Conservation (phyloP, 441 rosid genomes). For the Metrosideros polymorpha region DNA sequence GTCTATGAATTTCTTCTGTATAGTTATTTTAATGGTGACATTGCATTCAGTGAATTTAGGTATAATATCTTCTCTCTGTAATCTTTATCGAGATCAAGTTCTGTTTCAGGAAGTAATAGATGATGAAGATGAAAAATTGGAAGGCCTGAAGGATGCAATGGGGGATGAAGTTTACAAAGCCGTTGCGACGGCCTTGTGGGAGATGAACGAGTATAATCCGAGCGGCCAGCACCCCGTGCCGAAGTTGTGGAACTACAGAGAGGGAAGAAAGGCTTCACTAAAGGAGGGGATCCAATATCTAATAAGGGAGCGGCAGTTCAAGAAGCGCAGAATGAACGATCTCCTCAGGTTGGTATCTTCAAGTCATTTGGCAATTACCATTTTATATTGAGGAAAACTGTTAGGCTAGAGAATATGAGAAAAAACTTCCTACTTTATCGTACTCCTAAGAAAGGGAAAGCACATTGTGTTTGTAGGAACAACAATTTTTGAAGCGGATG, state of each 20-base stretch:
- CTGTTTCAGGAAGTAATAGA: neutral
- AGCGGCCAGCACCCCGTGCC: neutral
- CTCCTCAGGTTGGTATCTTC: neutral
- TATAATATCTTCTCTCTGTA: neutral
- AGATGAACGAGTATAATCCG: neutral
- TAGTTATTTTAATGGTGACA: neutral
- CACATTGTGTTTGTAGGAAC: neutral
- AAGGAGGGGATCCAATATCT: neutral
- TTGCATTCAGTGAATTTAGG: neutral
- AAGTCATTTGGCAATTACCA: neutral
- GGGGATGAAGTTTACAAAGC: neutral
- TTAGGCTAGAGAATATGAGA: neutral
- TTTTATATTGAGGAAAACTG: neutral
- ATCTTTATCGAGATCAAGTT: neutral
- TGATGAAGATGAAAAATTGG: neutral
- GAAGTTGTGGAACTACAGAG: neutral
- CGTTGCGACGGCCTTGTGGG: neutral
- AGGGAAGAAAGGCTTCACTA: neutral
- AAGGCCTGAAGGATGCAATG: neutral
- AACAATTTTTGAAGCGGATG: neutral
- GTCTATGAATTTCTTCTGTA: neutral
- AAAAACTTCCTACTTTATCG: neutral
- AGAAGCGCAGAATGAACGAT: neutral
- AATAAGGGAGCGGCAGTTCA: neutral
- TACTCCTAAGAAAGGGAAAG: neutral